A percentile compares a stretch with the other conserved stretches of the same genome.
Evolutionary conservation across 768 basidiomycete species (phyloP).

Genomic region (Hygrocybe coccinea): DNA sequence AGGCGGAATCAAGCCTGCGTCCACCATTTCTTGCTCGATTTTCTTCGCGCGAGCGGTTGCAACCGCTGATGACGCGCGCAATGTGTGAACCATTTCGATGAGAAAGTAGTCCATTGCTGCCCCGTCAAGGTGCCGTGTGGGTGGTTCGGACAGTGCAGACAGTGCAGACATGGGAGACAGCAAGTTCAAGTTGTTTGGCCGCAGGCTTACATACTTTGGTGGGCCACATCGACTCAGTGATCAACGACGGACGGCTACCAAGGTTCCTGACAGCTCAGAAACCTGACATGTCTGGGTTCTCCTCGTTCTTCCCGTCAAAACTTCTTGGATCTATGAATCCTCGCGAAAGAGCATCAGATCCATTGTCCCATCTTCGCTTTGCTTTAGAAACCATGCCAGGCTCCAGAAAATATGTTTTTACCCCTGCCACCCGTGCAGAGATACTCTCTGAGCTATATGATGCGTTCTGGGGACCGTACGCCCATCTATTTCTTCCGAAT

Average conservation of each 20-base stretch:
- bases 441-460: slow-evolving; percentile 78
- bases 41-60: slow-evolving; percentile 63
- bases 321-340: slow-evolving; percentile 51
- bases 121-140: slow-evolving; percentile 55
- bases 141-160: slow-evolving; percentile 60
- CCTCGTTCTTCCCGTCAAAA: slow-evolving; percentile 43
- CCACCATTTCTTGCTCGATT: slow-evolving; percentile 73
- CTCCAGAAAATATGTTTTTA: slow-evolving; percentile 72
- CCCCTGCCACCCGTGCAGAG: slow-evolving; percentile 67
- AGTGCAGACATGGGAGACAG: too few relatives aligned
- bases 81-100: slow-evolving; percentile 70
- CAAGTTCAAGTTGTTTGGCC: too few relatives aligned
- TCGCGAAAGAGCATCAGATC: slow-evolving; percentile 54
- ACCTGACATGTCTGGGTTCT: slow-evolving; percentile 15
- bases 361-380: slow-evolving; percentile 68
- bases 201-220: too few relatives aligned
- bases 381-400: slow-evolving; percentile 78
- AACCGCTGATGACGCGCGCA: slow-evolving; percentile 69
- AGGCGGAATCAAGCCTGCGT: slow-evolving; percentile 65
- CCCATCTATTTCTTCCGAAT: slow-evolving; percentile 66
- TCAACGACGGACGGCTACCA: slow-evolving; percentile 24
- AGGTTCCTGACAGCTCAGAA: too few relatives aligned
- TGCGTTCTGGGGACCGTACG: slow-evolving; percentile 75
- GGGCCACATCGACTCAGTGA: slow-evolving; percentile 21
- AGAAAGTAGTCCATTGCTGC: slow-evolving; percentile 82